phyloP scores from a whole-genome alignment of 2,329 filamentous ascomycete genomes.

The Fusarium scirpi region DNA sequence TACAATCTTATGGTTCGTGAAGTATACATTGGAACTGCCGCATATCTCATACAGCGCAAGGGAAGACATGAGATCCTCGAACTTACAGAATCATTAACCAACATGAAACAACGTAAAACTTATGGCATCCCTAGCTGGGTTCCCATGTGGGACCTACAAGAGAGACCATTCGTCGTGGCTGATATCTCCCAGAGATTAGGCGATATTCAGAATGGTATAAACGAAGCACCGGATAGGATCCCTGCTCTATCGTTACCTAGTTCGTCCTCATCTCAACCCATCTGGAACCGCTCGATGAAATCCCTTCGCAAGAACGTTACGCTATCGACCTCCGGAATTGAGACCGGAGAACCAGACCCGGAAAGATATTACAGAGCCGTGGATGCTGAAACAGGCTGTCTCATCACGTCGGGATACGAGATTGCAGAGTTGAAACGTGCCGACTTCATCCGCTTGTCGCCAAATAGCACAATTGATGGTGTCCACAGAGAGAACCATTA shows the following conservation, averaged over 20 bases:
- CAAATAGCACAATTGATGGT: not conserved
- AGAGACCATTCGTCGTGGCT: not conserved
- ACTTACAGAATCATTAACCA: constrained; percentile 3
- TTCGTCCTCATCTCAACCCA: not conserved
- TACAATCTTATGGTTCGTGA: constrained; percentile 31
- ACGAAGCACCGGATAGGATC: not conserved
- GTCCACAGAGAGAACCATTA: not conserved
- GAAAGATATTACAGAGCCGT: not conserved
- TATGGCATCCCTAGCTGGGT: constrained; percentile 34
- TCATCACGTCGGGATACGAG: constrained; percentile 19
- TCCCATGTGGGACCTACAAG: constrained; percentile 23
- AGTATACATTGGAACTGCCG: constrained; percentile 28
- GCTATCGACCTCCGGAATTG: not conserved
- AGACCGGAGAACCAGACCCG: not conserved
- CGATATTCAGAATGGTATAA: not conserved
- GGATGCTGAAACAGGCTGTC: constrained; percentile 12
- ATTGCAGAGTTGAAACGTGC: not conserved
- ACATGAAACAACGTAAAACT: not conserved
- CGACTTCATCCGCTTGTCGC: not conserved
- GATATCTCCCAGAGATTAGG: constrained; percentile 5
- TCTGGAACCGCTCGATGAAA: not conserved
- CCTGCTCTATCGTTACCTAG: not conserved
- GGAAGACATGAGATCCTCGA: not conserved
- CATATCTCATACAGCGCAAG: constrained; percentile 17
- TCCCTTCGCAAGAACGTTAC: not conserved